These are phyloP conservation scores for Trichoderma endophyticum DNA, from an alignment of 2,329 filamentous ascomycete genomes.

Conservation along the genomic window DNA sequence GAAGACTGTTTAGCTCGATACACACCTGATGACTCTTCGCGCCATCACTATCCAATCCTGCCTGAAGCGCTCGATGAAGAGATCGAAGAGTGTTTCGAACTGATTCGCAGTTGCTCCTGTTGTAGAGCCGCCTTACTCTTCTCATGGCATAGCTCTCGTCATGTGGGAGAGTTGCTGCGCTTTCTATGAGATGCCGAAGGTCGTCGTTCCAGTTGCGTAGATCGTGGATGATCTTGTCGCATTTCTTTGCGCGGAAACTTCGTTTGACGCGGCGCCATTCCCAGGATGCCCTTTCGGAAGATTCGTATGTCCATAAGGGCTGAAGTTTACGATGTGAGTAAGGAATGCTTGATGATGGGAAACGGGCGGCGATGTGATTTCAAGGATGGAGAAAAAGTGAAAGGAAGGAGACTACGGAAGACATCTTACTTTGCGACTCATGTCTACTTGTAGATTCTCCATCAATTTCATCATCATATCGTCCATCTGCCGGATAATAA, in stretches of 20 bases:
- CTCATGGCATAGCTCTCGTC: neutral
- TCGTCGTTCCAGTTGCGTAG: conserved; percentile 16
- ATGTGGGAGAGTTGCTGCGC: neutral
- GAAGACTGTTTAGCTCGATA: conserved; percentile 4
- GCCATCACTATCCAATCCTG: neutral
- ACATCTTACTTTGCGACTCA: neutral
- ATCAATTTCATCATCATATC: conserved; percentile 6
- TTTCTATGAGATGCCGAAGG: conserved; percentile 1
- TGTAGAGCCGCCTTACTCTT: neutral
- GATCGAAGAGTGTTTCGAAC: neutral
- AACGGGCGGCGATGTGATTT: no score
- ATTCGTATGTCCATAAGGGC: conserved; percentile 7
- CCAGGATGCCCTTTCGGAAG: conserved; percentile 7
- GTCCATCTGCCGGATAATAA: conserved; percentile 12
- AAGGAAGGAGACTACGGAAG: no score
- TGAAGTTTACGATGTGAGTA: neutral
- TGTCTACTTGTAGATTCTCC: conserved; percentile 5
- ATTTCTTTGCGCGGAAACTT: conserved; percentile 6
- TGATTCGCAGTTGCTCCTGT: neutral
- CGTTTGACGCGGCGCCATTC: conserved; percentile 17
- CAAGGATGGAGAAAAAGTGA: no score
- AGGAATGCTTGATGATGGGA: neutral
- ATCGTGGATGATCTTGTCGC: conserved; percentile 12
- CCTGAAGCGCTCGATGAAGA: neutral
- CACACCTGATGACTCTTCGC: neutral